Base-by-base conservation (phyloP, 2,329 filamentous ascomycete genomes). In the Epichloe glyceriae region DNA sequence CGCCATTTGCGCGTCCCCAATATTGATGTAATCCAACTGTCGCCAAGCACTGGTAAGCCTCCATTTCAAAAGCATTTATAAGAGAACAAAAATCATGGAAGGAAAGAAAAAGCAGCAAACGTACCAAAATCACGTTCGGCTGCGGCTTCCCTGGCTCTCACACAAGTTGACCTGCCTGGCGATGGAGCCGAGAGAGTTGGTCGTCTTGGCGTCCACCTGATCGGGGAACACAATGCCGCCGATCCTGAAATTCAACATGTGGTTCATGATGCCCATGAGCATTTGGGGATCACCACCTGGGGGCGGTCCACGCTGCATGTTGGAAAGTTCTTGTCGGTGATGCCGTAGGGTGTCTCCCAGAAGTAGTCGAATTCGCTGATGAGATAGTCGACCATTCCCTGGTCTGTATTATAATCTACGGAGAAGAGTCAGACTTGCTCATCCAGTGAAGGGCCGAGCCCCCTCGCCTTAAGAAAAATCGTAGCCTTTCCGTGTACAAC, bases 341-440 rank as follows among this genome's bases (percentile, higher is more conserved):
- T 79, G 55, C 85, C 80, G 66, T 76, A 90, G 0, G 77, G 73
- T 43, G 85, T 91, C 63, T 91, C 86, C 70, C 85, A 89, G 56
- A 84, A 76, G 65, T 80, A 80, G 22, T 69, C 66, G 60, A 82
- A 86, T 61, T 85, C 75, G 61, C 78, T 71, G 50, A 85, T 70
- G 50, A 86, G 78, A 60, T 82, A 86, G 26, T 77, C 70, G n/a
- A 79, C 74, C 47, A 69, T 62, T 34, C 60, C 64, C 1, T 67
- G 69, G 54, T 80, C 70, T 52, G 71, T 63, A 47, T 74, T 61
- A 57, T 77, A 87, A 64, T 89, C 85, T 80, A 74, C 7, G 22
- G 4, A 14, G 6, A 15, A 12, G n/a, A 40, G 35, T 50, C 5
- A 50, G 41, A 33, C 10, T 38, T 38, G n/a, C 14, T 30, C 2